Percentiles rank a stretch among this genome's conserved stretches.
Conservation (phyloP, 768 basidiomycete genomes). For the Podaxis carcinomalis region DNA sequence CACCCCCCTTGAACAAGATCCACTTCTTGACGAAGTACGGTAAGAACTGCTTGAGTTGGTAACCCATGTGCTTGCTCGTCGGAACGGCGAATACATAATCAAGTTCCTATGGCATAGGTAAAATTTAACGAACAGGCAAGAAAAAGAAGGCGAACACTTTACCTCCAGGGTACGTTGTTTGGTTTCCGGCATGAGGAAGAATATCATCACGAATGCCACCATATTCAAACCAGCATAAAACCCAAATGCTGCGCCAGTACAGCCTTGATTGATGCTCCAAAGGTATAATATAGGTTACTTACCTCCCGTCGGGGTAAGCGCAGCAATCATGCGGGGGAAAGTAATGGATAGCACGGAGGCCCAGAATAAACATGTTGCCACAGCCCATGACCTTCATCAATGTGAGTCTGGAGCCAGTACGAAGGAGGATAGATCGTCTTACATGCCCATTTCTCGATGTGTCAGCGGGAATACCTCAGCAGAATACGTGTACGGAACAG, state of each 20-base stretch:
- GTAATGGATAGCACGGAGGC: constrained; percentile 43
- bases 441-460: constrained; percentile 61
- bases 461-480: constrained; percentile 88
- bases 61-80: constrained; percentile 34
- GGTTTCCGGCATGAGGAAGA: constrained; percentile 46
- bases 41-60: constrained; percentile 33
- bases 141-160: background rate
- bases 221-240: constrained; percentile 49
- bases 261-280: constrained; percentile 5
- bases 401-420: constrained; percentile 20
- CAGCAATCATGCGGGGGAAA: constrained; percentile 37
- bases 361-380: constrained; percentile 45
- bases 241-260: constrained; percentile 36
- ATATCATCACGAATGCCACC: constrained; percentile 47
- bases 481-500: constrained; percentile 86
- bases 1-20: constrained; percentile 31
- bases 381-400: constrained; percentile 45
- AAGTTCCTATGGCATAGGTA: constrained; percentile 21
- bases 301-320: constrained; percentile 32
- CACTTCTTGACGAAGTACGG: constrained; percentile 44
- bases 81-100: constrained; percentile 46
- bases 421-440: constrained; percentile 21
- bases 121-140: background rate
- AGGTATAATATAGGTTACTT: constrained; percentile 3
- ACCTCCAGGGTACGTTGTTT: constrained; percentile 44